These are phyloP conservation scores for Candida sp. DNA, from an alignment of 1,139 yeast genomes.

Conservation along the genomic window DNA sequence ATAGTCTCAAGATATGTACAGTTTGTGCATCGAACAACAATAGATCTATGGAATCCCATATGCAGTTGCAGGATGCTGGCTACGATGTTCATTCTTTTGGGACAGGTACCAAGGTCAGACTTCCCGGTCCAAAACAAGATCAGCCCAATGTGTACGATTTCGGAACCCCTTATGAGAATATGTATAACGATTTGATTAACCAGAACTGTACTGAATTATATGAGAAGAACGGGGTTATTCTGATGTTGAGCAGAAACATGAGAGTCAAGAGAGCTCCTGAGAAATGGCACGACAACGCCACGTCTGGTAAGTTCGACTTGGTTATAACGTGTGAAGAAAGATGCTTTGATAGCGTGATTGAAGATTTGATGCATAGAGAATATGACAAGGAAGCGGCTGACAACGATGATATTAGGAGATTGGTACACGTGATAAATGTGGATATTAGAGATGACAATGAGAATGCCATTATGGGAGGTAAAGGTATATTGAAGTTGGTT, in stretches of 20 bases:
- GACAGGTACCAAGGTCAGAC: constrained; percentile 94
- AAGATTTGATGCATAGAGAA: constrained; percentile 79
- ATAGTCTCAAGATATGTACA: constrained; percentile 77
- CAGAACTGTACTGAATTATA: constrained; percentile 78
- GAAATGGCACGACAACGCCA: constrained; percentile 76
- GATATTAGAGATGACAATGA: constrained; percentile 98
- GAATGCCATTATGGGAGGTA: constrained; percentile 92
- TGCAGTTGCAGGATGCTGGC: constrained; percentile 87
- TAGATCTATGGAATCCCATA: constrained; percentile 97
- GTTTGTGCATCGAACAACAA: constrained; percentile 98
- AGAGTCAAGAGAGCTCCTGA: constrained; percentile 90
- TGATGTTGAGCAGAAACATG: constrained; percentile 92
- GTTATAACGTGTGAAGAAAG: constrained; percentile 98
- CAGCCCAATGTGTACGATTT: constrained; percentile 92
- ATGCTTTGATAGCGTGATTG: constrained; percentile 96
- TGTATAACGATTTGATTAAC: constrained; percentile 74
- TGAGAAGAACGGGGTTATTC: constrained; percentile 84
- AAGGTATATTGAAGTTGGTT: constrained; percentile 85
- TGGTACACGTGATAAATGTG: constrained; percentile 89
- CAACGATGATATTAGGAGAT: constrained; percentile 52
- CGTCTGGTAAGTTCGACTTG: constrained; percentile 74
- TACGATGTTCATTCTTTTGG: constrained; percentile 90
- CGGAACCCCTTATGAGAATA: constrained; percentile 94
- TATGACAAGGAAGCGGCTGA: constrained; percentile 38
- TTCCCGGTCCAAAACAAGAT: constrained; percentile 94